Percentiles rank a stretch among this genome's conserved stretches.
Conservation (phyloP, 345 rosid genomes). For the Salix purpurea region DNA sequence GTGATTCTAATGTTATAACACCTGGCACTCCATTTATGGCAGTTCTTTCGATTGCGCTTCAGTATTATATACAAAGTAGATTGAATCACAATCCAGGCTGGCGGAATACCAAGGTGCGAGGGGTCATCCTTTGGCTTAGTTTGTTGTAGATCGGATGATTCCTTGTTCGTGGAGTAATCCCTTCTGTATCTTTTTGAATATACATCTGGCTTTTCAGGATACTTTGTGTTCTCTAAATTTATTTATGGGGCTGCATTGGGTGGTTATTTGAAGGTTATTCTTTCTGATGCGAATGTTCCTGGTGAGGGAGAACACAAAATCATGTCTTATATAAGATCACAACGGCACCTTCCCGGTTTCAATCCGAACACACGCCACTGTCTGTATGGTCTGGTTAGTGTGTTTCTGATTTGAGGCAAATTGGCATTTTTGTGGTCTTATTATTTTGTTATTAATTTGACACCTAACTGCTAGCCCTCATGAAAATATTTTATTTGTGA, state of each 20-base stretch:
- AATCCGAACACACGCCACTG: conserved; percentile 94
- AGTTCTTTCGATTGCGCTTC: conserved; percentile 81
- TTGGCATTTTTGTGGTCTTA: not conserved
- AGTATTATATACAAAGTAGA: conserved; percentile 80
- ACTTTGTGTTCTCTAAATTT: conserved; percentile 51
- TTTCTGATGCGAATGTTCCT: conserved; percentile 92
- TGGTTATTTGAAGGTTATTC: conserved; percentile 85
- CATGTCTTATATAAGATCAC: conserved; percentile 88
- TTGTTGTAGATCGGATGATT: conserved; percentile 42
- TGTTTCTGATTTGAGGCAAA: not conserved
- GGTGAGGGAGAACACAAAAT: conserved; percentile 99
- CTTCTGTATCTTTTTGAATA: conserved; percentile 33
- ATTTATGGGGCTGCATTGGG: conserved; percentile 60
- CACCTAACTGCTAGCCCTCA: not conserved
- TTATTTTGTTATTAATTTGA: not conserved
- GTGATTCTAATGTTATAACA: conserved; percentile 93
- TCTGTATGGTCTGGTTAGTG: conserved; percentile 83
- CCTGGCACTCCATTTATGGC: conserved; percentile 98
- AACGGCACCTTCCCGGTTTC: conserved; percentile 78
- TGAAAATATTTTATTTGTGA: conserved; percentile 9
- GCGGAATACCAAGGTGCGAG: conserved; percentile 73
- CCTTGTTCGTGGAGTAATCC: conserved; percentile 52
- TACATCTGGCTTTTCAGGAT: conserved; percentile 42
- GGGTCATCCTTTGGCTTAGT: conserved; percentile 22
- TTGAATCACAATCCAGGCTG: conserved; percentile 80